These are phyloP conservation scores for Ophiocytium majus DNA, from an alignment of 352 stramenopile genomes.

Conservation along the genomic window DNA sequence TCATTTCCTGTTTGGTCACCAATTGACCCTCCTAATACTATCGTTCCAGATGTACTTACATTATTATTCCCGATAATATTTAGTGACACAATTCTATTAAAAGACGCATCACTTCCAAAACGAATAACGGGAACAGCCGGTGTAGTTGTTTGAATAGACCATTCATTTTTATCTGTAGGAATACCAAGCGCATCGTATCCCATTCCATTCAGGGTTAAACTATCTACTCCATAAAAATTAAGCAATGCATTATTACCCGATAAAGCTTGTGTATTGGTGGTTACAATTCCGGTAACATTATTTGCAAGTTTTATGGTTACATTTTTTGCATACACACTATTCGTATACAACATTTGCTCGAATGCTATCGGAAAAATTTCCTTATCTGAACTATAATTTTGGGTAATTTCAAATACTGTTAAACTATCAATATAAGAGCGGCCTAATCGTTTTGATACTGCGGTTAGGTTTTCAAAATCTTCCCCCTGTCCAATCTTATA, in stretches of 20 bases:
- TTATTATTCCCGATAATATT: conserved; percentile 23
- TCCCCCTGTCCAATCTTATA: conserved; percentile 19
- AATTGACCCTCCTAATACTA: conserved; percentile 21
- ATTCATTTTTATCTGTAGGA: conserved; percentile 22
- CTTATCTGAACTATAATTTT: conserved; percentile 23
- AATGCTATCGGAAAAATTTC: conserved; percentile 22
- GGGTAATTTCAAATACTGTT: conserved; percentile 22
- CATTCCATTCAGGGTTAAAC: conserved; percentile 20
- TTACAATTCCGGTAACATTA: conserved; percentile 22
- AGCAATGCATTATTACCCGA: conserved; percentile 20
- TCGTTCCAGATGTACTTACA: conserved; percentile 20
- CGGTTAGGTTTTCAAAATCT: conserved; percentile 21
- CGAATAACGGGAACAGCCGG: conserved; percentile 17
- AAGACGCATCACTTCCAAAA: conserved; percentile 20
- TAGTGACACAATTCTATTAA: conserved; percentile 22
- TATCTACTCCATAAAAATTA: conserved; percentile 23
- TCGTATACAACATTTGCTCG: conserved; percentile 20
- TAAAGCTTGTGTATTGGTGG: conserved; percentile 20
- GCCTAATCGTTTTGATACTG: conserved; percentile 20
- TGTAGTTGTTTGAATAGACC: conserved; percentile 21
- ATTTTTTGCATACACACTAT: conserved; percentile 22
- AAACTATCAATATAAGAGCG: conserved; percentile 22
- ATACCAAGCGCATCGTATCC: conserved; percentile 19
- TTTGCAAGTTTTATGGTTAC: conserved; percentile 22
- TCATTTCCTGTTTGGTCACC: conserved; percentile 19